A percentile compares a stretch with the other conserved stretches of the same genome.
Conservation (phyloP, 805 yeast species). For the Myxozyma sirexii region DNA sequence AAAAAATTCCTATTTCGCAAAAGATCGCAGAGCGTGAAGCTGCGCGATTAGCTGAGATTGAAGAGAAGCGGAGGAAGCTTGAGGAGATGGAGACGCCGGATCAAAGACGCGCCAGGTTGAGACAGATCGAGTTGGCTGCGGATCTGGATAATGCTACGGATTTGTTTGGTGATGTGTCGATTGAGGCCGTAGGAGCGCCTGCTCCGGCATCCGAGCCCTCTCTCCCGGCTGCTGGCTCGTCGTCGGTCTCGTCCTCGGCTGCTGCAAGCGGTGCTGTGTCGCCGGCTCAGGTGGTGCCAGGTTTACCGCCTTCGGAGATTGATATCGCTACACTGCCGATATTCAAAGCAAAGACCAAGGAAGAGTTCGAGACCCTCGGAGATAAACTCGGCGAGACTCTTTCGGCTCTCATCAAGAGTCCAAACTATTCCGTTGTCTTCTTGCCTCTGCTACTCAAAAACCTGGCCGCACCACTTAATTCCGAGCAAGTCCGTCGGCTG, state of each 20-base stretch:
- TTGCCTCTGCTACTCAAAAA: conserved; percentile 88
- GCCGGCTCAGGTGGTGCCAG: too few species aligned
- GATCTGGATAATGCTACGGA: conserved; percentile 94
- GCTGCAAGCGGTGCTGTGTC: too few species aligned
- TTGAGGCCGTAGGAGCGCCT: not conserved
- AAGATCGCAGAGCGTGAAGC: conserved; percentile 52
- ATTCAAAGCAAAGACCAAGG: conserved; percentile 78
- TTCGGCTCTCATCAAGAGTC: conserved; percentile 51
- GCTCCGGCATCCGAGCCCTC: not conserved
- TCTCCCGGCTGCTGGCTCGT: not conserved
- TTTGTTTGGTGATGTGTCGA: conserved; percentile 66
- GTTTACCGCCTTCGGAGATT: conserved; percentile 1
- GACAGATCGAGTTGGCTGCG: conserved; percentile 75
- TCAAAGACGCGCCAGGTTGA: conserved; percentile 71
- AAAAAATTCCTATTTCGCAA: conserved; percentile 41
- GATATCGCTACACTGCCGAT: conserved; percentile 49
- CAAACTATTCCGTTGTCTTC: conserved; percentile 67
- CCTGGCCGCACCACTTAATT: conserved; percentile 73
- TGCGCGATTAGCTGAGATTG: conserved; percentile 38
- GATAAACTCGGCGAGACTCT: conserved; percentile 56
- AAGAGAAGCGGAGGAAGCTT: conserved; percentile 29
- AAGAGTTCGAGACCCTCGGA: conserved; percentile 76
- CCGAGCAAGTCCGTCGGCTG: conserved; percentile 84
- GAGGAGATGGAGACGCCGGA: conserved; percentile 56
- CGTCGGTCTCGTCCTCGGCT: not conserved